These are phyloP conservation scores for Leishmania tropica DNA, from an alignment of 208 protist genomes.

Conservation along the genomic window DNA sequence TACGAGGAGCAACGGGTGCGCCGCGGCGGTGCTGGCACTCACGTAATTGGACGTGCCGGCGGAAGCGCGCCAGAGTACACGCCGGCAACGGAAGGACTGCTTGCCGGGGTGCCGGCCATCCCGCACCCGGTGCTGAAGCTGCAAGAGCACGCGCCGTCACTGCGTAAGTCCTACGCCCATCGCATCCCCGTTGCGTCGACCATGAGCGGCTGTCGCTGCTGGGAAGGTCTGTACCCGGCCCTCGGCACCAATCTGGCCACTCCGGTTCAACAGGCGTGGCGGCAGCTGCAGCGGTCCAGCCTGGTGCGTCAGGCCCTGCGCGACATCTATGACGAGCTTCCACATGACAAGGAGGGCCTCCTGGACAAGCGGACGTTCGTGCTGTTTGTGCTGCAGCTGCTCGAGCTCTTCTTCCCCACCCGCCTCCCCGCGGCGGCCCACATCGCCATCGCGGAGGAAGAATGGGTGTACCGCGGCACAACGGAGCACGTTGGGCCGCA, in stretches of 20 bases:
- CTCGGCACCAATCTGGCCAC: constrained; percentile 36
- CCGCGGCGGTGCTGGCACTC: constrained; percentile 12
- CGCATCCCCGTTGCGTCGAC: constrained; percentile 35
- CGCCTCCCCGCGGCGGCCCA: constrained; percentile 37
- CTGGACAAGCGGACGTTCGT: constrained; percentile 70
- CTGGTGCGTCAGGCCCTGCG: constrained; percentile 62
- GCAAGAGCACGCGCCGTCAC: constrained; percentile 36
- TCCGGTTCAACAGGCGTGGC: constrained; percentile 14
- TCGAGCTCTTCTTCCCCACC: constrained; percentile 86
- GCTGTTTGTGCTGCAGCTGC: constrained; percentile 75
- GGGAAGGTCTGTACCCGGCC: constrained; percentile 63
- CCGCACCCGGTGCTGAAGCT: constrained; percentile 58
- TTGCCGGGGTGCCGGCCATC: constrained; percentile 51
- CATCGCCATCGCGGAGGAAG: constrained; percentile 83
- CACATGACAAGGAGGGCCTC: constrained; percentile 48
- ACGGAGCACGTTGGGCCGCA: constrained; percentile 71
- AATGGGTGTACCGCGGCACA: constrained; percentile 85
- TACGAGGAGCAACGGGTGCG: constrained; percentile 63
- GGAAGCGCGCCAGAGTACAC: constrained; percentile 8
- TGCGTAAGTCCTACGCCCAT: constrained; percentile 23
- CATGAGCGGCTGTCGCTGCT: constrained; percentile 49
- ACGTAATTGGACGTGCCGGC: constrained; percentile 14
- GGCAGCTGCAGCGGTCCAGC: constrained; percentile 24
- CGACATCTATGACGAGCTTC: constrained; percentile 73
- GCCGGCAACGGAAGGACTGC: constrained; percentile 6